Evolutionary conservation across 805 yeast genomes (phyloP).

Genomic region (Spathaspora girioi): DNA sequence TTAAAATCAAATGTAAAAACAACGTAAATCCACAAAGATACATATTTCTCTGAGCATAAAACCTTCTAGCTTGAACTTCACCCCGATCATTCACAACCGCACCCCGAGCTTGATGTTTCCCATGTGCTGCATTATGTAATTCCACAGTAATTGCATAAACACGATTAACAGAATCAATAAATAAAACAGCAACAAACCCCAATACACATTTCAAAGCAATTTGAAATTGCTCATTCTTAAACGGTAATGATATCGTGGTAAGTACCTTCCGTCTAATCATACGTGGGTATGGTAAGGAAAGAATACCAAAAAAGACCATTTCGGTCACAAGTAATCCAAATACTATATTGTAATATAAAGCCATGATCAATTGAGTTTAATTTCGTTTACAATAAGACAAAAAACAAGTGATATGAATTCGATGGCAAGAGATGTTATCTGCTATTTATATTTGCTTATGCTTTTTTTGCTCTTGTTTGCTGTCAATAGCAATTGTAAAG

Average conservation of each 20-base stretch:
- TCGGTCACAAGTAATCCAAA: conserved; percentile 77
- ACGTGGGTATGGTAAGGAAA: conserved; percentile 86
- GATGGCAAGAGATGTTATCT: neutral
- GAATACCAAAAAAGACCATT: conserved; percentile 70
- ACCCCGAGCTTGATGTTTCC: conserved; percentile 8
- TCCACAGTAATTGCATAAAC: conserved; percentile 69
- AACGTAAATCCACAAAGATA: conserved; percentile 93
- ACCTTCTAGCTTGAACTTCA: conserved; percentile 85
- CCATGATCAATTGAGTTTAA: conserved; percentile 22
- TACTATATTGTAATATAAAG: conserved; percentile 47
- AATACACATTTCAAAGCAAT: conserved; percentile 77
- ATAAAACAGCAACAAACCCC: conserved; percentile 78
- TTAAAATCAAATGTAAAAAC: conserved; percentile 79
- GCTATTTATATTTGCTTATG: neutral
- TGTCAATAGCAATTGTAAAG: neutral
- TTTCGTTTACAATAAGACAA: neutral
- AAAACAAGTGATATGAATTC: neutral
- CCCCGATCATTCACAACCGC: conserved; percentile 55
- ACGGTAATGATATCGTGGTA: conserved; percentile 60
- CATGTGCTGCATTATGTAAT: conserved; percentile 33
- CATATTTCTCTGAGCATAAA: conserved; percentile 95
- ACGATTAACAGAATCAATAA: conserved; percentile 84
- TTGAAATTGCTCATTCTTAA: conserved; percentile 66
- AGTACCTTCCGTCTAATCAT: conserved; percentile 66
- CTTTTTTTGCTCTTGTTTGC: neutral